Base-by-base conservation (phyloP, 75 land plant species). In the Adiantum capillusveneris region DNA sequence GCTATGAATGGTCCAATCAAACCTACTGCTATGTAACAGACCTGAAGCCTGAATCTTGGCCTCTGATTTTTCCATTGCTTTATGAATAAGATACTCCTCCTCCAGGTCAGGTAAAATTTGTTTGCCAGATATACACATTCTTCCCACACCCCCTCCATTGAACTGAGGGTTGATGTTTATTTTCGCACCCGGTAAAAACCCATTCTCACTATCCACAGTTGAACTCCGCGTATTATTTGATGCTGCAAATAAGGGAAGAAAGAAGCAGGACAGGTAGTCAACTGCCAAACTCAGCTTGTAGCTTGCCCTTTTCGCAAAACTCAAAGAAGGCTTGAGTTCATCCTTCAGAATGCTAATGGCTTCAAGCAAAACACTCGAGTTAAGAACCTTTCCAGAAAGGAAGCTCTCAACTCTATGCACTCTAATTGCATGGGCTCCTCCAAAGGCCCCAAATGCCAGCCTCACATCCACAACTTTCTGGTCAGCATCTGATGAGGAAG, bases 381-480 rank as follows among this genome's bases (percentile, higher is more conserved):
- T 75, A 9, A 85, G 22, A 14, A 53, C 13, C 59, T 85, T 88
- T 28, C 81, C 78, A 48, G 21, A 30, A 14, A 92, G 56, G 67
- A 77, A 74, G 16, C 75, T 60, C 60, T 92, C 97, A 43, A 81
- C 79, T 21, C 61, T 78, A 20, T 55, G 56, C 24, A 81, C 97
- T 34, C 97, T 72, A 11, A 74, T 74, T 17, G 97, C 84, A 76
- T 85, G 94, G 28, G 60, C 59, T 13, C 58, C 65, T 19, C 97
- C 97, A 70, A 67, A 87, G 18, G 94, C 94, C 60, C 97, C 97
- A 63, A 88, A 88, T 58, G 80, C 94, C 62, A 91, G 66, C 29
- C 31, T 70, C 31, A 70, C 44, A 18, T 11, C 66, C 75, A n/a
- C 54, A 41, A 6, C 2, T 29, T 41, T 57, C n/a, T n/a, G n/a